A percentile compares a stretch with the other conserved stretches of the same genome.
Evolutionary conservation across 805 yeast species (phyloP).

Genomic region (Wickerhamiella alocasiicola): DNA sequence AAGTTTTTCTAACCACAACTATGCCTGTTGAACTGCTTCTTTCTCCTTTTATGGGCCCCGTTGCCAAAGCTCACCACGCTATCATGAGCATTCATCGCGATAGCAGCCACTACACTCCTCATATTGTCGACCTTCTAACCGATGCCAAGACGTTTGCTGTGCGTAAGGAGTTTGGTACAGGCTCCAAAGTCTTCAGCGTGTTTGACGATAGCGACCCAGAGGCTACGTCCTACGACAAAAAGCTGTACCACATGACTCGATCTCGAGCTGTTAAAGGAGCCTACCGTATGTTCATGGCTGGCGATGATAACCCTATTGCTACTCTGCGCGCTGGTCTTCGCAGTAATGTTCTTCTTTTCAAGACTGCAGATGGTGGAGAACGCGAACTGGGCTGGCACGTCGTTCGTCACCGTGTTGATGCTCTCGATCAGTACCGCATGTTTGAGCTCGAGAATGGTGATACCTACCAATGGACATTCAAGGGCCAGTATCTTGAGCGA

Average conservation of each 20-base stretch:
- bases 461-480: constrained; percentile 54
- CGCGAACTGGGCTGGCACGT: constrained; percentile 55
- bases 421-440: constrained; percentile 46
- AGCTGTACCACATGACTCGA: constrained; percentile 42
- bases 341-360: constrained; percentile 44
- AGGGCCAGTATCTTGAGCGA: constrained; percentile 45
- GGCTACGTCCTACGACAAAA: constrained; percentile 24
- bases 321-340: constrained; percentile 48
- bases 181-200: constrained; percentile 45
- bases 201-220: constrained; percentile 33
- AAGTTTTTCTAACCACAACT: not conserved
- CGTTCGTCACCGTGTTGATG: constrained; percentile 47
- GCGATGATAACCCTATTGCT: constrained; percentile 46
- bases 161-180: constrained; percentile 47
- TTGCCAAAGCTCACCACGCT: constrained; percentile 42
- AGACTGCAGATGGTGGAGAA: constrained; percentile 36
- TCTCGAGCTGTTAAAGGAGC: constrained; percentile 61
- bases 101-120: constrained; percentile 45
- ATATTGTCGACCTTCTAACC: constrained; percentile 34
- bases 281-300: constrained; percentile 43
- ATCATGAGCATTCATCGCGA: constrained; percentile 45
- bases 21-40: constrained; percentile 52
- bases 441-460: constrained; percentile 48
- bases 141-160: constrained; percentile 35
- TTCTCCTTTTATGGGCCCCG: constrained; percentile 49